These are phyloP conservation scores for Paulownia fortunei DNA, from an alignment of 257 asterid genomes.

Conservation along the genomic window DNA sequence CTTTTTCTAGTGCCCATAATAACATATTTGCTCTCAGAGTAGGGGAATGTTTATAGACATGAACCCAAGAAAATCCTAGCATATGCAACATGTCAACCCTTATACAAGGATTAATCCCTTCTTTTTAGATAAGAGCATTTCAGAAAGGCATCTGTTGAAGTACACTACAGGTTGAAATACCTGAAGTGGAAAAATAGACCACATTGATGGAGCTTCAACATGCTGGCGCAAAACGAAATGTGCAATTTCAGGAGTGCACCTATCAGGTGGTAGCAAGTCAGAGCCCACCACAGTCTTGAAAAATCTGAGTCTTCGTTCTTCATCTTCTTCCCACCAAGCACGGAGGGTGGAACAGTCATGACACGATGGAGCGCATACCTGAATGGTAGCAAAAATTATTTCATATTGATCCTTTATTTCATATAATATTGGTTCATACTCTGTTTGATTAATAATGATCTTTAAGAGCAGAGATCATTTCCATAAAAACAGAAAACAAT, in stretches of 20 bases:
- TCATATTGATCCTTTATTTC: background rate
- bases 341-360: constrained; percentile 97
- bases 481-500: background rate
- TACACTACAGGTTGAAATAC: constrained; percentile 40
- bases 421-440: background rate
- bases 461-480: background rate
- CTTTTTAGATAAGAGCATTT: background rate
- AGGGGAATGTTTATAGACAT: too few relatives aligned
- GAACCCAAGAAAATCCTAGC: too few relatives aligned
- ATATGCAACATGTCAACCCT: too few relatives aligned
- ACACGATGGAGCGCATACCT: constrained; percentile 99
- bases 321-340: constrained; percentile 99
- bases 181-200: constrained; percentile 99
- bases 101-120: background rate
- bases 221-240: constrained; percentile 76
- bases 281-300: constrained; percentile 76
- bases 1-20: too few relatives aligned
- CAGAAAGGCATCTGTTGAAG: background rate
- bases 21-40: too few relatives aligned
- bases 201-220: constrained; percentile 93
- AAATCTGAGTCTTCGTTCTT: constrained; percentile 68
- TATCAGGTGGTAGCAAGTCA: constrained; percentile 72
- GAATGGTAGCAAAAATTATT: background rate
- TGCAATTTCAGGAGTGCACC: constrained; percentile 83
- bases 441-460: background rate